Evolutionary conservation across 352 stramenopile species (phyloP).

Genomic region (Globisporangium okanoganense): DNA sequence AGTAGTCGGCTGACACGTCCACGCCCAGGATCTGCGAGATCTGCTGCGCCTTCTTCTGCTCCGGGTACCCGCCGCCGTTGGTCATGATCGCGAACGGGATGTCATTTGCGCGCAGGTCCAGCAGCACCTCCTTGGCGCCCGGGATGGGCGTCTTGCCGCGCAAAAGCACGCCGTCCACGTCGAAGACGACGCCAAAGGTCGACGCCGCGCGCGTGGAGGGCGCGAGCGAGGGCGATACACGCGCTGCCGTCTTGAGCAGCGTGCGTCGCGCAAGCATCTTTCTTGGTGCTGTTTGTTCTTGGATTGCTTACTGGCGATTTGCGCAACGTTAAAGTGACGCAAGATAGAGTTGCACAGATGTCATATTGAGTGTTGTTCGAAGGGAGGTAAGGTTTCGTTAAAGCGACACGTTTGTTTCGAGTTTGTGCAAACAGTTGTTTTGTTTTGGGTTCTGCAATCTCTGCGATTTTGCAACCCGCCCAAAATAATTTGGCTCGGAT

Average conservation of each 20-base stretch:
- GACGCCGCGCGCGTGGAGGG: constrained; percentile 12
- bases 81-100: constrained; percentile 86
- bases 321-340: background rate
- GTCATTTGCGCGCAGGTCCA: constrained; percentile 50
- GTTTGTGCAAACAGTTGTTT: background rate
- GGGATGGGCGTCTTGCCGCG: constrained; percentile 72
- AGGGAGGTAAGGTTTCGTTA: background rate
- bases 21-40: constrained; percentile 65
- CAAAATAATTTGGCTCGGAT: too few species aligned
- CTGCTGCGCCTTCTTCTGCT: constrained; percentile 71
- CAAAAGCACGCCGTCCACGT: constrained; percentile 79
- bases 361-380: background rate
- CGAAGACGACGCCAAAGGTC: constrained; percentile 81
- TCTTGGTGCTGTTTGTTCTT: background rate
- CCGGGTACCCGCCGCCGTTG: constrained; percentile 77
- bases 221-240: background rate
- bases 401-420: background rate
- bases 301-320: background rate
- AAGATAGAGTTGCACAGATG: background rate
- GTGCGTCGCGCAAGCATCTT: constrained; percentile 2
- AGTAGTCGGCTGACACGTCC: constrained; percentile 37
- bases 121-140: constrained; percentile 61
- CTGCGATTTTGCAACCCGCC: too few species aligned
- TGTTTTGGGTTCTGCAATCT: too few species aligned
- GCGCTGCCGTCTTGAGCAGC: background rate